Evolutionary conservation across 805 yeast species (phyloP).

Genomic region (Nematodospora valgi): DNA sequence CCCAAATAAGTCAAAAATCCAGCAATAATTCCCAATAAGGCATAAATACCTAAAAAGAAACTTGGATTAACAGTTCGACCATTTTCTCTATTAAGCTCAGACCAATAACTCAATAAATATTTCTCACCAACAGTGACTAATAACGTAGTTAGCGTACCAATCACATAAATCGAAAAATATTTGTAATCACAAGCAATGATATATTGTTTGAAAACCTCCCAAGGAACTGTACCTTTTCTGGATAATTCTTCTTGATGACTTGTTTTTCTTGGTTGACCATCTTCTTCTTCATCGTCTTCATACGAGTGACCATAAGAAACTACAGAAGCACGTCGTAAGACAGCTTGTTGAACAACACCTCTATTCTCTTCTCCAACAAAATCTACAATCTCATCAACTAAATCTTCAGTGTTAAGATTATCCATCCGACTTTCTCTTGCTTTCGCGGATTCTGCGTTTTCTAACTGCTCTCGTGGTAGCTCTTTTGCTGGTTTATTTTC

Average conservation of each 20-base stretch:
- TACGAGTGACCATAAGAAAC: slow-evolving; percentile 33
- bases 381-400: slow-evolving; percentile 8
- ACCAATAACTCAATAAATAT: slow-evolving; percentile 33
- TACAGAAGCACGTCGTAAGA: slow-evolving; percentile 24
- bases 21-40: slow-evolving; percentile 25
- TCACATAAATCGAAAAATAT: slow-evolving; percentile 21
- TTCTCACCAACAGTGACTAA: slow-evolving; percentile 20
- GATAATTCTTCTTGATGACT: slow-evolving; percentile 25
- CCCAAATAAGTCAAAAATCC: slow-evolving; percentile 24
- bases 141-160: slow-evolving; percentile 18
- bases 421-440: slow-evolving; percentile 11
- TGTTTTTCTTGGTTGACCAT: slow-evolving; percentile 14
- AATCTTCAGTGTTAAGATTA: slow-evolving; percentile 9
- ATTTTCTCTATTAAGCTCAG: slow-evolving; percentile 24
- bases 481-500: slow-evolving; percentile 5
- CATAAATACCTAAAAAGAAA: slow-evolving; percentile 24
- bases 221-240: slow-evolving; percentile 27
- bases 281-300: slow-evolving; percentile 24
- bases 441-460: slow-evolving; percentile 7
- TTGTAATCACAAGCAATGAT: slow-evolving; percentile 30
- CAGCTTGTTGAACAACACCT: slow-evolving; percentile 11
- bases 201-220: slow-evolving; percentile 25
- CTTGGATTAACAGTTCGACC: slow-evolving; percentile 24
- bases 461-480: slow-evolving; percentile 15
- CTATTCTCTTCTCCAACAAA: slow-evolving; percentile 8